Percentiles rank a stretch among this genome's conserved stretches.
phyloP scores from a whole-genome alignment of 345 rosid species.

The Sonneratia caseolaris region DNA sequence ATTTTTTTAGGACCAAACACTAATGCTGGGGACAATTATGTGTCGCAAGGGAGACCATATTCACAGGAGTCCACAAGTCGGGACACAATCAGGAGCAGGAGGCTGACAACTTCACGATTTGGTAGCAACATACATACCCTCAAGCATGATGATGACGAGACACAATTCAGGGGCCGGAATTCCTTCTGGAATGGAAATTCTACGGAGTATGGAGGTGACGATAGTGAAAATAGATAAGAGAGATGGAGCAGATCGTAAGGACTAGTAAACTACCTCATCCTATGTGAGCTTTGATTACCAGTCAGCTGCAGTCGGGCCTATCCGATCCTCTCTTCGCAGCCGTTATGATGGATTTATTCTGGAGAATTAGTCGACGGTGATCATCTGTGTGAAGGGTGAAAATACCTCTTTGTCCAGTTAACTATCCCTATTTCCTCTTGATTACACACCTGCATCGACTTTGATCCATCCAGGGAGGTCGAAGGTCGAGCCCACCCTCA shows the following conservation, averaged over 20 bases:
- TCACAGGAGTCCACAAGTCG: constrained; percentile 14
- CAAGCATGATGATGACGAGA: constrained; percentile 63
- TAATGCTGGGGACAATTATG: constrained; percentile 22
- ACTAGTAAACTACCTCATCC: not conserved
- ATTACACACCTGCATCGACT: too few relatives aligned
- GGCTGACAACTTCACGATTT: constrained; percentile 28
- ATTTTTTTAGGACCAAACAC: constrained; percentile 40
- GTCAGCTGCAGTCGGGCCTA: not conserved
- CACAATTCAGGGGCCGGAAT: constrained; percentile 47
- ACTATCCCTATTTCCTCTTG: too few relatives aligned
- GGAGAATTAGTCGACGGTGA: too few relatives aligned
- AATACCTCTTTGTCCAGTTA: too few relatives aligned
- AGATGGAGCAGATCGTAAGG: not conserved
- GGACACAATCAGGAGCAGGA: constrained; percentile 26
- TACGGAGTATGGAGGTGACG: constrained; percentile 62
- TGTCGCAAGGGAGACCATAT: constrained; percentile 19
- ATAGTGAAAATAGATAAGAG: constrained; percentile 20
- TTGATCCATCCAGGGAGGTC: too few relatives aligned
- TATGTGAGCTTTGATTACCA: not conserved
- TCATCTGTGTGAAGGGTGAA: too few relatives aligned
- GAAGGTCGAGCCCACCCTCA: too few relatives aligned
- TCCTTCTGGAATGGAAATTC: constrained; percentile 90
- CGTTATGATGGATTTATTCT: not conserved
- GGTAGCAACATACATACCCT: constrained; percentile 79
- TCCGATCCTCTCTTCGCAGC: not conserved